A percentile compares a stretch with the other conserved stretches of the same genome.
phyloP scores from a whole-genome alignment of 768 basidiomycete species.

The Cubamyces sp. region DNA sequence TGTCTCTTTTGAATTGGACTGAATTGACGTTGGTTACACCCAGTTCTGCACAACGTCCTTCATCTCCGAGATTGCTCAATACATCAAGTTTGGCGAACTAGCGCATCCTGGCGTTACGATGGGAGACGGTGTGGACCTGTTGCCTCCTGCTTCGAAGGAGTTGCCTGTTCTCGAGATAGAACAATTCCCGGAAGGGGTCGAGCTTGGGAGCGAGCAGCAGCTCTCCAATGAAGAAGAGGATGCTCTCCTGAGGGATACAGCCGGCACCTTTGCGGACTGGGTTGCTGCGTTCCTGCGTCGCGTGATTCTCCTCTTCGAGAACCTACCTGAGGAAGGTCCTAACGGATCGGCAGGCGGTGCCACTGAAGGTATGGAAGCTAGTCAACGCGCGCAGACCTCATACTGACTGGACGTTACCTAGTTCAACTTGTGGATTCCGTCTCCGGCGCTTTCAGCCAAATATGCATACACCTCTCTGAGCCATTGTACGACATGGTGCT shows the following conservation, averaged over 20 bases:
- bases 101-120: constrained; percentile 36
- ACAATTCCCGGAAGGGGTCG: constrained; percentile 40
- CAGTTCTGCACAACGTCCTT: constrained; percentile 78
- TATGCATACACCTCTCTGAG: constrained; percentile 75
- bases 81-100: constrained; percentile 73
- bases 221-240: constrained; percentile 72
- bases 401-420: constrained; percentile 31
- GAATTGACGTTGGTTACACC: constrained; percentile 15
- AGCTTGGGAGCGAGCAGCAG: constrained; percentile 42
- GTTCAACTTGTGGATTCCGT: constrained; percentile 80
- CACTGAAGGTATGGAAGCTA: constrained; percentile 54
- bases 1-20: background rate
- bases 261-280: constrained; percentile 81
- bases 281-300: constrained; percentile 78
- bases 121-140: constrained; percentile 32
- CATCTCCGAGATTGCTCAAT: constrained; percentile 73
- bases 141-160: constrained; percentile 11
- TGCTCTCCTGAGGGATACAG: constrained; percentile 67
- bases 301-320: constrained; percentile 81
- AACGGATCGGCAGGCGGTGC: constrained; percentile 64
- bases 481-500: constrained; percentile 79
- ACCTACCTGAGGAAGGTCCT: constrained; percentile 81
- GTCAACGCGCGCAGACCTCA: background rate
- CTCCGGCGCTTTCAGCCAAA: constrained; percentile 73
- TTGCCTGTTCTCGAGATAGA: constrained; percentile 40